Evolutionary conservation across 108 stramenopile species (phyloP), one percentile per base, ranked within the genome.

Genomic region (Fistulifera pelliculosa): DNA sequence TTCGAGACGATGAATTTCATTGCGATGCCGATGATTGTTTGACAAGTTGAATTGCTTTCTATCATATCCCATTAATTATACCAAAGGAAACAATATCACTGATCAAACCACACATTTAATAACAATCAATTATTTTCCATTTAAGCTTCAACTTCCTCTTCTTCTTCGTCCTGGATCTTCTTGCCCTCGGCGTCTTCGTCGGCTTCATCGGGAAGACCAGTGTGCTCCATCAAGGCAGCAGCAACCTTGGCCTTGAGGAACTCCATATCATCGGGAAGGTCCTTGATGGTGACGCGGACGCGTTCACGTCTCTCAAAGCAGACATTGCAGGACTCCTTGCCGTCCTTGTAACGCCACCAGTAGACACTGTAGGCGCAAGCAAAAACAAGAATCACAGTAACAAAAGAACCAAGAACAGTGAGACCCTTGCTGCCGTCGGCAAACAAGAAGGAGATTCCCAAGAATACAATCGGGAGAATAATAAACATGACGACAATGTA

Each of bases 401-500:
- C 7, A 42, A 84, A 58, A 3, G 66, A 54, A 49, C 85, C 87
- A 53, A 88, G 54, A 8, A 73, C 81, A 25, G 74, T 82, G 43
- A 84, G 69, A 49, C 78, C 85, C 61, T 56, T 63, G 1, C 64
- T 55, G 17, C 66, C 70, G 31, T 73, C 59, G 11, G 56, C 56
- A 64, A 84, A 86, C 42, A 81, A 48, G 13, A 55, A 35, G 41
- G 73, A 68, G 11, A 84, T 25, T 14, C 80, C 87, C 43, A 83
- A 66, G 17, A 85, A 42, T 41, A 72, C 8, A 8, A 78, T 49
- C 15, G 83, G 83, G 38, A 80, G 54, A 27, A 80, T 19, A 23
- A 85, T 67, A 67, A 90, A 90, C 38, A 70, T 65, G 15, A 72
- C 54, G 38, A 69, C 17, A 54, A 90, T 71, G 71, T 90, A 90